Evolutionary conservation across 768 basidiomycete species (phyloP).

Genomic region (Termitomyces sp.): DNA sequence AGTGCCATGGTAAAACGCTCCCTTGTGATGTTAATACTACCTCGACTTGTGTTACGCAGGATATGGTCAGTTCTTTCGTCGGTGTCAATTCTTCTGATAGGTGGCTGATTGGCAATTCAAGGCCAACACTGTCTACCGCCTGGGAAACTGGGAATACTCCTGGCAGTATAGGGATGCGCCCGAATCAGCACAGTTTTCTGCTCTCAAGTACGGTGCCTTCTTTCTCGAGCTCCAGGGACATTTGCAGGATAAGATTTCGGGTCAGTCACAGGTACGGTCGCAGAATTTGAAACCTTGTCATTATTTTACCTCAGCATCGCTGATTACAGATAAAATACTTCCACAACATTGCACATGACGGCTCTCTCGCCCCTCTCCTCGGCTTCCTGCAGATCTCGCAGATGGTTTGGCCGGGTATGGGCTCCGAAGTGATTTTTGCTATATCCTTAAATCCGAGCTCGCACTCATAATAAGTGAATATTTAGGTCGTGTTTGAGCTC

Average conservation of each 20-base stretch:
- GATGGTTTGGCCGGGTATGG: slow-evolving; percentile 57
- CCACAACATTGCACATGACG: slow-evolving; percentile 40
- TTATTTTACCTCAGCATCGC: background rate
- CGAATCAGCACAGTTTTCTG: slow-evolving; percentile 34
- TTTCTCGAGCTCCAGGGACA: slow-evolving; percentile 37
- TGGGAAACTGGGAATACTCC: slow-evolving; percentile 59
- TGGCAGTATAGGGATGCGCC: slow-evolving; percentile 44
- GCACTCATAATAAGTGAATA: background rate
- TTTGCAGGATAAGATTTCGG: slow-evolving; percentile 29
- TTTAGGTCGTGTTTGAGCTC: slow-evolving; percentile 38
- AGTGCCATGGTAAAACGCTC: slow-evolving; percentile 38
- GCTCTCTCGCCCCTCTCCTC: slow-evolving; percentile 41
- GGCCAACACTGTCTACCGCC: slow-evolving; percentile 47
- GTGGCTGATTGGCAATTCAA: slow-evolving; percentile 5
- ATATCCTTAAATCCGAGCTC: background rate
- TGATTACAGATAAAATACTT: slow-evolving; percentile 6
- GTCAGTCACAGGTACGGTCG: slow-evolving; percentile 25
- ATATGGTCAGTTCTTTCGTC: slow-evolving; percentile 21
- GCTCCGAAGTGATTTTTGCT: slow-evolving; percentile 29
- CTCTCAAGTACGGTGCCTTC: slow-evolving; percentile 41
- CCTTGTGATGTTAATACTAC: slow-evolving; percentile 42
- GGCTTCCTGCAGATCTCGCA: slow-evolving; percentile 42
- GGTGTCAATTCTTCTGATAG: background rate
- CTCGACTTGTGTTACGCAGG: slow-evolving; percentile 35
- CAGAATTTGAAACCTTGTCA: too few species aligned